Percentiles rank a stretch among this genome's conserved stretches.
These are phyloP conservation scores for sorghum (Sorghum bicolor) DNA, from an alignment of 176 grass and related monocot species.

Conservation along the genomic window Sorghum_bicolor_NCBIv3 NC_012873.2:4457001-4457500, in stretches of 20 bases:
- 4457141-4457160: neutral
- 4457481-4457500: constrained; percentile 92
- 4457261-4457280: constrained; percentile 91
- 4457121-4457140: constrained; percentile 10
- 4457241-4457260: constrained; percentile 88
- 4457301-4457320: constrained; percentile 54
- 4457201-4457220: constrained; percentile 10
- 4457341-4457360: constrained; percentile 85
- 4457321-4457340: constrained; percentile 84
- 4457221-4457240: constrained; percentile 71
- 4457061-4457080: neutral
- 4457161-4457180: constrained; percentile 15
- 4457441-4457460: constrained; percentile 62
- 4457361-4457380: constrained; percentile 57
- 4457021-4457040: neutral
- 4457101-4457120: neutral
- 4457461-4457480: constrained; percentile 84
- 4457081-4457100: neutral
- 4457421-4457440: constrained; percentile 76
- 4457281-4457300: constrained; percentile 86
- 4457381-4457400: constrained; percentile 36
- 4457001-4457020: neutral
- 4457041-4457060: neutral
- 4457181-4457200: constrained; percentile 10
- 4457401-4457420: constrained; percentile 61